phyloP scores from a whole-genome alignment of 202 grass and related monocot species.

The Zoysia matrella region DNA sequence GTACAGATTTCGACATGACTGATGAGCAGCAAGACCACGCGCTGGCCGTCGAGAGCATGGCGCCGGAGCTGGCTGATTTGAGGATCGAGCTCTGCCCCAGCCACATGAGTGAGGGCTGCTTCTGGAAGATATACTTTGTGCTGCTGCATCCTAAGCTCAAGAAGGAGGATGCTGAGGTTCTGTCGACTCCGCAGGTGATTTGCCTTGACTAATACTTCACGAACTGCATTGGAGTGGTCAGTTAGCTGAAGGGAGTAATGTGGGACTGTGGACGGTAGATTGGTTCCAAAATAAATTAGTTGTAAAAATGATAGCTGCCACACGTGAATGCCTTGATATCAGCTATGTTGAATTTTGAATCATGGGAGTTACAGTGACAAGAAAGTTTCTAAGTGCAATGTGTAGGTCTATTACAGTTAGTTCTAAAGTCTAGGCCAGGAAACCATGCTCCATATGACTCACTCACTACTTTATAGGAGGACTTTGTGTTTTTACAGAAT shows the following conservation, averaged over 20 bases:
- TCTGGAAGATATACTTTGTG: constrained; percentile 77
- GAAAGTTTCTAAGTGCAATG: neutral
- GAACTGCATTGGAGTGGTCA: constrained; percentile 8
- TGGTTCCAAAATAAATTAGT: neutral
- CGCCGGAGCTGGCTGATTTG: too few species aligned
- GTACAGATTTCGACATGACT: constrained; percentile 71
- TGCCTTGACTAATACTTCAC: neutral
- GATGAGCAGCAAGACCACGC: too few species aligned
- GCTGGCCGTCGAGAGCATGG: too few species aligned
- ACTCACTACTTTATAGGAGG: neutral
- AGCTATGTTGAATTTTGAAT: neutral
- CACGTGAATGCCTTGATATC: neutral
- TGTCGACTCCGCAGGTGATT: constrained; percentile 80
- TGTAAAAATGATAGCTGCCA: neutral
- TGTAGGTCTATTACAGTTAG: neutral
- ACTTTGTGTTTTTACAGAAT: neutral
- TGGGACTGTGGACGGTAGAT: neutral
- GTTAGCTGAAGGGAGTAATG: neutral
- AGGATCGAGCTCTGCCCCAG: too few species aligned
- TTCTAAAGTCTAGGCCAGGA: neutral
- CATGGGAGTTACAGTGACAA: neutral
- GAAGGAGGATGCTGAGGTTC: constrained; percentile 71
- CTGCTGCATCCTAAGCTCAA: constrained; percentile 79
- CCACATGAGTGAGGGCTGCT: too few species aligned
- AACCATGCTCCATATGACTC: neutral